phyloP scores from a whole-genome alignment of 2,329 filamentous ascomycete genomes.

The Aspergillus quadricinctus region DNA sequence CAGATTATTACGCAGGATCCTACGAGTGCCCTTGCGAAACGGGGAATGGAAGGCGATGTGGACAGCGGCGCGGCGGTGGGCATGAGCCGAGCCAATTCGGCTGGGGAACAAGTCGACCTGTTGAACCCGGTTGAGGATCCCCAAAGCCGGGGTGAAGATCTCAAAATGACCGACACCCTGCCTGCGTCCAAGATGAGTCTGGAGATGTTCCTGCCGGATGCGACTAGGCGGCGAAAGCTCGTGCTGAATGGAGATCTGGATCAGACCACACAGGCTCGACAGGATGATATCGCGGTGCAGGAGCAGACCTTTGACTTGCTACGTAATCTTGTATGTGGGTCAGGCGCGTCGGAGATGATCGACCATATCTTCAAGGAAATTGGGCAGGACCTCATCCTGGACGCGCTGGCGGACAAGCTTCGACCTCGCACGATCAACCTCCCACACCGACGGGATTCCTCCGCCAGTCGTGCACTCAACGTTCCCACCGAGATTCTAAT shows the following conservation, averaged over 20 bases:
- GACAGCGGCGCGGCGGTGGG: constrained; percentile 35
- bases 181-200: constrained; percentile 39
- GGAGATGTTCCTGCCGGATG: constrained; percentile 35
- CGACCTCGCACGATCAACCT: constrained; percentile 45
- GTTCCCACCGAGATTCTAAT: constrained; percentile 63
- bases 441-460: constrained; percentile 28
- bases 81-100: constrained; percentile 56
- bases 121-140: constrained; percentile 48
- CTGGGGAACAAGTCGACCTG: constrained; percentile 57
- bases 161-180: constrained; percentile 34
- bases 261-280: constrained; percentile 62
- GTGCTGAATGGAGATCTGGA: constrained; percentile 63
- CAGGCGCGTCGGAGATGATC: constrained; percentile 65
- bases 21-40: constrained; percentile 23
- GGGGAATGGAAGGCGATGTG: constrained; percentile 28
- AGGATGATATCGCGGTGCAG: constrained; percentile 79
- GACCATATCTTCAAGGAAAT: constrained; percentile 75
- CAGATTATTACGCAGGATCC: constrained; percentile 65
- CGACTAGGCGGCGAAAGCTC: constrained; percentile 37
- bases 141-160: constrained; percentile 27
- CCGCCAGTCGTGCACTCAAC: constrained; percentile 24
- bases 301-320: constrained; percentile 88
- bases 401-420: constrained; percentile 75
- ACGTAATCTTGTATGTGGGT: constrained; percentile 76
- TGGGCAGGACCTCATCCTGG: constrained; percentile 72